Percentiles rank a stretch among this genome's conserved stretches.
Evolutionary conservation across 2,329 filamentous ascomycete genomes (phyloP).

Genomic region (Trichoderma sp.): DNA sequence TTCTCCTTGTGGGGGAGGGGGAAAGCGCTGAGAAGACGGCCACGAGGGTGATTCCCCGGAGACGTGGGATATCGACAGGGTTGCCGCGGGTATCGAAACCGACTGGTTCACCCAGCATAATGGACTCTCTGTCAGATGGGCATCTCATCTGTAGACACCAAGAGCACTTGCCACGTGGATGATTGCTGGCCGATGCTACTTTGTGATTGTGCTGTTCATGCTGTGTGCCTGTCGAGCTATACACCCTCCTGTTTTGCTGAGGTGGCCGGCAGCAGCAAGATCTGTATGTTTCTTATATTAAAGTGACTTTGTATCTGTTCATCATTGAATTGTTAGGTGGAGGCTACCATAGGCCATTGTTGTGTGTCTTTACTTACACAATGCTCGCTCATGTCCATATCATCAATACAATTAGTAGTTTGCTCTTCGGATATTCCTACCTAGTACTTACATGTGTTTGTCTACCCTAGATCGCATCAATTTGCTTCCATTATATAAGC

Average conservation of each 20-base stretch:
- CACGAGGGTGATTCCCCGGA: neutral
- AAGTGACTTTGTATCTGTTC: neutral
- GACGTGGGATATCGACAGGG: neutral
- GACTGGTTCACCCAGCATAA: neutral
- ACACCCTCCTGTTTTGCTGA: neutral
- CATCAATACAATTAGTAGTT: neutral
- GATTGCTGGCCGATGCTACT: neutral
- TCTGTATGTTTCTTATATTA: neutral
- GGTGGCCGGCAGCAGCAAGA: neutral
- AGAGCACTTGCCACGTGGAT: neutral
- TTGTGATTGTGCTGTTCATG: neutral
- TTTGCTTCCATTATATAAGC: neutral
- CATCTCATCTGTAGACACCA: neutral
- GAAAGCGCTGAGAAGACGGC: neutral
- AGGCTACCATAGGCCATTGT: too few species aligned
- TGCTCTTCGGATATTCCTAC: neutral
- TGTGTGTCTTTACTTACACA: too few species aligned
- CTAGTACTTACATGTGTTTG: too few species aligned
- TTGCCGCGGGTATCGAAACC: neutral
- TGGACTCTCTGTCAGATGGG: neutral
- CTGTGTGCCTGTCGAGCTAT: neutral
- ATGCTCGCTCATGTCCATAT: neutral
- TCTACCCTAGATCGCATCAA: neutral
- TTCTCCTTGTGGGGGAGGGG: neutral
- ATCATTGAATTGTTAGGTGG: neutral